These are phyloP conservation scores for Aspergillus sp. DNA, from an alignment of 2,329 filamentous ascomycete species.

Conservation along the genomic window DNA sequence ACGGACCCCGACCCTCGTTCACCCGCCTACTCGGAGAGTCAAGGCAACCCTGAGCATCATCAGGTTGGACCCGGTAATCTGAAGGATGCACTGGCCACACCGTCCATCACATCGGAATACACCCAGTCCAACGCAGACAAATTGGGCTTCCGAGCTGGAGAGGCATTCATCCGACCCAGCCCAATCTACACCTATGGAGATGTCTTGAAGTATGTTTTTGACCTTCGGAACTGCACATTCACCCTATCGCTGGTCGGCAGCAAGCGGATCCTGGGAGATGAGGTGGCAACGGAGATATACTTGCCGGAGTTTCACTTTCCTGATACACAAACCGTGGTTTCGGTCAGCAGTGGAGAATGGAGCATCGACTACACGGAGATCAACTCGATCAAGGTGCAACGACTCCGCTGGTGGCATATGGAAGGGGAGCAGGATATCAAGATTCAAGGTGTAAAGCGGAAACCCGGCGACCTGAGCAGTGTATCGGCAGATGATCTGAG, in stretches of 20 bases:
- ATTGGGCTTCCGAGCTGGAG: constrained; percentile 82
- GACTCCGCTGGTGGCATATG: constrained; percentile 88
- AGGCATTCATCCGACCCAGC: constrained; percentile 86
- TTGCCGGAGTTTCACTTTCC: constrained; percentile 94
- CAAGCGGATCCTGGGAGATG: constrained; percentile 58
- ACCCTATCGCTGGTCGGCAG: constrained; percentile 68
- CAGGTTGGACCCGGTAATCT: constrained; percentile 75
- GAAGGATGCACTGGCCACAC: constrained; percentile 65
- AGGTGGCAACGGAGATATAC: constrained; percentile 77
- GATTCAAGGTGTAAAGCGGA: constrained; percentile 72
- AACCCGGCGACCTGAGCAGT: constrained; percentile 38
- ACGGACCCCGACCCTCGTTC: constrained; percentile 44
- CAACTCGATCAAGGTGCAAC: constrained; percentile 70
- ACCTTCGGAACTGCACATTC: constrained; percentile 77
- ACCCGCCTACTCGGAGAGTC: constrained; percentile 58
- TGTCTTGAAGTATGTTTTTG: constrained; percentile 74
- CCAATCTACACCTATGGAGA: constrained; percentile 74
- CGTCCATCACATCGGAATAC: constrained; percentile 58
- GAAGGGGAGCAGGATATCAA: constrained; percentile 79
- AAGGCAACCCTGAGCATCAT: constrained; percentile 42
- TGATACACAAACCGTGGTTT: constrained; percentile 67
- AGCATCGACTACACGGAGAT: constrained; percentile 74
- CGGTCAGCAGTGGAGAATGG: constrained; percentile 87
- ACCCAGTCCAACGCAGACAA: constrained; percentile 60
- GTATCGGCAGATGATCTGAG: constrained; percentile 71